phyloP scores from a whole-genome alignment of 306 rosid species.

The Cyclanthera cordifolia region DNA sequence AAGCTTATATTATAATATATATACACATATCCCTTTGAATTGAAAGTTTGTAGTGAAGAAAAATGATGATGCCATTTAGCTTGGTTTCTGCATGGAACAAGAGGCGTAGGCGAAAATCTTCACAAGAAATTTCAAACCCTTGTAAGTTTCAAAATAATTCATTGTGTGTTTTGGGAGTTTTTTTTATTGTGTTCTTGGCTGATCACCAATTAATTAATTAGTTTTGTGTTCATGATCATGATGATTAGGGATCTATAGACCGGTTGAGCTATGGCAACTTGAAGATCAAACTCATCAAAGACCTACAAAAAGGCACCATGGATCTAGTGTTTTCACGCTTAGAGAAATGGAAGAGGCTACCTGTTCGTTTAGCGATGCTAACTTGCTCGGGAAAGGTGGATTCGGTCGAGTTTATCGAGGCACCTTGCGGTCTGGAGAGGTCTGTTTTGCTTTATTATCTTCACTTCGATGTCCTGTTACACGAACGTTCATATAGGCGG shows the following conservation, averaged over 20 bases:
- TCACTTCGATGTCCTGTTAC: no score
- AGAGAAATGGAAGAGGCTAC: slow-evolving; percentile 95
- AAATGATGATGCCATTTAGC: slow-evolving; percentile 56
- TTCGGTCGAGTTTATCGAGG: slow-evolving; percentile 80
- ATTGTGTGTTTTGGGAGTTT: no score
- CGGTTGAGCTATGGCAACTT: slow-evolving; percentile 70
- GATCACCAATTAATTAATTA: no score
- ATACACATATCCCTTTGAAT: not conserved
- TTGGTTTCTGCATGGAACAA: slow-evolving; percentile 94
- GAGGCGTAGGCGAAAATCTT: slow-evolving; percentile 61
- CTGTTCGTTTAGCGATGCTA: slow-evolving; percentile 66
- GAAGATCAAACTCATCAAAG: slow-evolving; percentile 48
- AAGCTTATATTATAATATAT: no score
- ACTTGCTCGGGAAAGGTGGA: slow-evolving; percentile 87
- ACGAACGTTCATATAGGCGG: no score
- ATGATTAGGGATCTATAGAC: slow-evolving; percentile 64
- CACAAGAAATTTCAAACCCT: slow-evolving; percentile 51
- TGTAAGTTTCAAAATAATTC: slow-evolving; percentile 20
- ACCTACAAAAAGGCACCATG: slow-evolving; percentile 54
- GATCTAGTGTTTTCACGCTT: slow-evolving; percentile 64
- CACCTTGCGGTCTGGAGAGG: slow-evolving; percentile 78
- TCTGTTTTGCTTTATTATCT: slow-evolving; percentile 4
- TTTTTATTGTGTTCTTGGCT: not conserved
- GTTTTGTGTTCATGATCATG: slow-evolving; percentile 30
- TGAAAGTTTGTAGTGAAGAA: no score